Percentiles rank a stretch among this genome's conserved stretches.
Evolutionary conservation across 2,329 filamentous ascomycete species (phyloP).

Genomic region (Akanthomyces muscarius): DNA sequence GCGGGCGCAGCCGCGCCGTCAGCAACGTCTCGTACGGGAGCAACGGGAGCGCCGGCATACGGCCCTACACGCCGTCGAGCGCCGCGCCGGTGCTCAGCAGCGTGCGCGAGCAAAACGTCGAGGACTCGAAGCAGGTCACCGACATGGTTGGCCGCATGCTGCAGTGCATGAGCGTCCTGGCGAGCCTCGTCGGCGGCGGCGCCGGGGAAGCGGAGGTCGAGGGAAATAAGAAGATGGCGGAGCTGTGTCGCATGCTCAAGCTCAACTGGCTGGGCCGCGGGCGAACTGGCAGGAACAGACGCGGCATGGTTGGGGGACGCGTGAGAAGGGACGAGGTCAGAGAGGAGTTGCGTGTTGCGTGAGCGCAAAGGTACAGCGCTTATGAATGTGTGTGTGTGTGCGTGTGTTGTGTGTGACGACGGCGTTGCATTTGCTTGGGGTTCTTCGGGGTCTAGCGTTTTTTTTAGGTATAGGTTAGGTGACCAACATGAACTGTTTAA

Average conservation of each 20-base stretch:
- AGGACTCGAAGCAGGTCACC: constrained; percentile 75
- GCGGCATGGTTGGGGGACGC: constrained; percentile 77
- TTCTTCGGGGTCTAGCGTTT: background rate
- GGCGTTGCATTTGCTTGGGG: constrained; percentile 4
- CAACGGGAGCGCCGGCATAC: constrained; percentile 44
- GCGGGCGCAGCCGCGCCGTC: constrained; percentile 71
- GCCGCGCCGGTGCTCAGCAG: constrained; percentile 35
- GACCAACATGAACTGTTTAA: background rate
- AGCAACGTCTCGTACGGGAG: constrained; percentile 73
- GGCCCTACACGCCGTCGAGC: constrained; percentile 49
- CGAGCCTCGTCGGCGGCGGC: constrained; percentile 61
- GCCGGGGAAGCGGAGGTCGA: constrained; percentile 62
- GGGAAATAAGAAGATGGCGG: constrained; percentile 72
- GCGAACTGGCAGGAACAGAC: constrained; percentile 79
- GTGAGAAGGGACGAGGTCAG: constrained; percentile 44
- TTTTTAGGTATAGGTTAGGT: constrained; percentile 7
- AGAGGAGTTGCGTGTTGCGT: constrained; percentile 41
- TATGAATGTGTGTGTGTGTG: background rate
- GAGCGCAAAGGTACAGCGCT: background rate
- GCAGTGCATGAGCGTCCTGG: constrained; percentile 90
- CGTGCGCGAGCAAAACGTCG: constrained; percentile 55
- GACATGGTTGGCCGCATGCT: constrained; percentile 94
- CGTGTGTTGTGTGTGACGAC: background rate
- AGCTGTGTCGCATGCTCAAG: constrained; percentile 82
- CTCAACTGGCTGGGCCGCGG: constrained; percentile 95